Conservation (phyloP, 345 rosid species). For the Linum usitatissimum region DNA sequence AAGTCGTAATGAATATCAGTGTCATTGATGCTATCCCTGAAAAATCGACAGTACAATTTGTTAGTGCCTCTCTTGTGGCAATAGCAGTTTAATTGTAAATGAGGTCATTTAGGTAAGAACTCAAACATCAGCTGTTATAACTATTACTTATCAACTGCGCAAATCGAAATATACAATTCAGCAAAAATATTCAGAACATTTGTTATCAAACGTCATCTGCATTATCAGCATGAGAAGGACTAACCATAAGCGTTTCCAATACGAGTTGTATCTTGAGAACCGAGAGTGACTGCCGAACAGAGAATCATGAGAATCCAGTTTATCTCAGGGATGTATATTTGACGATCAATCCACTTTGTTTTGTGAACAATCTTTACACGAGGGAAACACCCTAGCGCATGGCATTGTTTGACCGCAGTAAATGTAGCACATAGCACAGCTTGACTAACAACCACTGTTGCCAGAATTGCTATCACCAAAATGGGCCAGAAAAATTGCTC, state of each 20-base stretch:
- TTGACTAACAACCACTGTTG: conserved; percentile 79
- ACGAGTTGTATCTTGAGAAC: conserved; percentile 46
- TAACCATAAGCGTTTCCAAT: conserved; percentile 83
- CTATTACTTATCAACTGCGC: too few species aligned
- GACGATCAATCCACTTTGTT: conserved; percentile 70
- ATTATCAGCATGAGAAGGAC: conserved; percentile 9
- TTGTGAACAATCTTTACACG: conserved; percentile 84
- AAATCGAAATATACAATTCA: too few species aligned
- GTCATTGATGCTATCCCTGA: conserved; percentile 73
- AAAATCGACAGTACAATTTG: conserved; percentile 8
- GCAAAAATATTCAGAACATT: too few species aligned
- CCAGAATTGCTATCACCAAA: conserved; percentile 59
- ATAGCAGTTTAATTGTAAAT: background rate
- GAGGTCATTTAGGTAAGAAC: background rate
- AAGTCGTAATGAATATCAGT: conserved; percentile 55
- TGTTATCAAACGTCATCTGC: background rate
- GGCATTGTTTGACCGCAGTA: conserved; percentile 73
- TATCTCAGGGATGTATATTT: conserved; percentile 87
- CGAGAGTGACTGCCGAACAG: conserved; percentile 51
- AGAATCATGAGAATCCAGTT: conserved; percentile 93
- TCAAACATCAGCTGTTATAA: too few species aligned
- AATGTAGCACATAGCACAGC: conserved; percentile 69
- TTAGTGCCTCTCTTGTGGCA: background rate
- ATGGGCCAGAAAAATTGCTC: conserved; percentile 73
- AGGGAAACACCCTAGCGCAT: conserved; percentile 86